Conservation (phyloP, 139 green algal genomes). For the Closterium sp. region DNA sequence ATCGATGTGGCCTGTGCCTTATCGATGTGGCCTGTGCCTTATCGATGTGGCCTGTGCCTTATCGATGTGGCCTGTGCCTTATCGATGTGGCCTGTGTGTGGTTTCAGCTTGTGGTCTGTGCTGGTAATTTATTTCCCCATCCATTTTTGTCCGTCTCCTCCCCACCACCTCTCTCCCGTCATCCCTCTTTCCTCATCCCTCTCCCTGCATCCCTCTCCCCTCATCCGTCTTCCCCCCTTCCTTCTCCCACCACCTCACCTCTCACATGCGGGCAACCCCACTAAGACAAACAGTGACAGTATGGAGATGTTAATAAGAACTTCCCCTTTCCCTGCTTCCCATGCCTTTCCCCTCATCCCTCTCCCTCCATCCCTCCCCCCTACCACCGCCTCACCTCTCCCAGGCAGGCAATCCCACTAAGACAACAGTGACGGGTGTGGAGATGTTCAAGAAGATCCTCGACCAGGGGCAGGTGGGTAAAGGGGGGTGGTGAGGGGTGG, state of each 20-base stretch:
- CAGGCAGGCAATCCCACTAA: constrained; percentile 11
- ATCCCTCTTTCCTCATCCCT: too few relatives aligned
- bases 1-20: too few relatives aligned
- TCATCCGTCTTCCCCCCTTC: too few relatives aligned
- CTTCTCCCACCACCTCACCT: not conserved
- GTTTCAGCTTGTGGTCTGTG: too few relatives aligned
- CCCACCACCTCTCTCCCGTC: not conserved
- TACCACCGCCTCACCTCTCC: not conserved
- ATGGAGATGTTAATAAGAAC: constrained; percentile 95
- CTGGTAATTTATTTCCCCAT: not conserved
- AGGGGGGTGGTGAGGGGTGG: not conserved
- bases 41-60: too few relatives aligned
- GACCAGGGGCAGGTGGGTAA: constrained; percentile 61
- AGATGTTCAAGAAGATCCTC: constrained; percentile 98
- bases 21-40: too few relatives aligned
- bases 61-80: too few relatives aligned
- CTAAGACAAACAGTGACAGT: constrained; percentile 78
- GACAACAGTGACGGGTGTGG: constrained; percentile 78
- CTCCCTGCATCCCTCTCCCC: too few relatives aligned
- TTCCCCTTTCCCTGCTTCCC: not conserved
- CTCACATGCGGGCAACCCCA: not conserved
- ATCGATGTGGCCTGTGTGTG: too few relatives aligned
- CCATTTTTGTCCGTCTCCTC: too few relatives aligned
- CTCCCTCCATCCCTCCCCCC: not conserved
- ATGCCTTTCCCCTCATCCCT: not conserved